Conservation (phyloP, 2,329 filamentous ascomycete species). For the Aspergillus versicolor region DNA sequence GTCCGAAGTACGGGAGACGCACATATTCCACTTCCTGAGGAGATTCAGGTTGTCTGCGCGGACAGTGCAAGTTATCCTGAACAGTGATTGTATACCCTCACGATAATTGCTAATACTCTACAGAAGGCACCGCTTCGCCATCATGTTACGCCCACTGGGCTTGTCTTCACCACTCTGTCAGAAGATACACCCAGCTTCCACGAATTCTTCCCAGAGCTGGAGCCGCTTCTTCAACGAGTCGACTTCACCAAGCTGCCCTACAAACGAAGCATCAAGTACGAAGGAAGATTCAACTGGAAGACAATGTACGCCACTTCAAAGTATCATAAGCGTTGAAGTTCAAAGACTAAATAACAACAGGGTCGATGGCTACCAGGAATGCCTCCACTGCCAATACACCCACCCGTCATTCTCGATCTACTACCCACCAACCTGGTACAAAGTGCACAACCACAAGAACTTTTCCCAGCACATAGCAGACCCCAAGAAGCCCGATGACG, state of each 20-base stretch:
- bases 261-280: conserved; percentile 54
- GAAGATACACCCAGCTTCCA: conserved; percentile 50
- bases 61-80: conserved; percentile 28
- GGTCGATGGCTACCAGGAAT: conserved; percentile 60
- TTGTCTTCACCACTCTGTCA: conserved; percentile 54
- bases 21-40: conserved; percentile 28
- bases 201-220: conserved; percentile 55
- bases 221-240: conserved; percentile 49
- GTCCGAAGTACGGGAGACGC: conserved; percentile 34
- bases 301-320: conserved; percentile 45
- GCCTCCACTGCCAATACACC: conserved; percentile 59
- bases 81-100: not conserved
- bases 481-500: conserved; percentile 53
- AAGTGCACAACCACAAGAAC: conserved; percentile 54
- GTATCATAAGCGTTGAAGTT: too few relatives aligned
- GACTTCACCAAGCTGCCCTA: conserved; percentile 56
- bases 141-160: conserved; percentile 51
- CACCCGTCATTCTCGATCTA: conserved; percentile 56
- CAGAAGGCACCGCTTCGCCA: conserved; percentile 30
- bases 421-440: conserved; percentile 57
- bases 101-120: not conserved
- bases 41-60: conserved; percentile 41
- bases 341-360: conserved; percentile 23
- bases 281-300: conserved; percentile 60
- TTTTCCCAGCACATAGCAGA: conserved; percentile 59